Percentiles rank a stretch among this genome's conserved stretches.
These are phyloP conservation scores for Ascoidea asiatica DNA, from an alignment of 805 yeast genomes.

Conservation along the genomic window DNA sequence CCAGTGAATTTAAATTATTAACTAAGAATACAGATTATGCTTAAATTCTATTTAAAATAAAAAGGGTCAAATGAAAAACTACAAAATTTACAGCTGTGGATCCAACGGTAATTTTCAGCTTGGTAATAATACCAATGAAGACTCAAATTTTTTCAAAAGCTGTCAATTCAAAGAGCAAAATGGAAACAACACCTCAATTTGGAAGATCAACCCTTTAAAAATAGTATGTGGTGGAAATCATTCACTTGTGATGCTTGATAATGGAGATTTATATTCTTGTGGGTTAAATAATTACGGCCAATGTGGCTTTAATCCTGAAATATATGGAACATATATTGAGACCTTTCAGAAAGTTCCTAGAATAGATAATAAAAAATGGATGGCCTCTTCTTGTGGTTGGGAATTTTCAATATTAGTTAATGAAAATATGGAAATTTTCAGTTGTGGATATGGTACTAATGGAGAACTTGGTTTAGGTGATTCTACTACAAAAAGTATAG, in stretches of 20 bases:
- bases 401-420: conserved; percentile 47
- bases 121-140: conserved; percentile 45
- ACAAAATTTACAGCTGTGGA: conserved; percentile 46
- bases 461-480: conserved; percentile 62
- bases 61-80: no score
- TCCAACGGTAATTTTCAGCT: conserved; percentile 76
- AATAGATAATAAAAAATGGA: conserved; percentile 21
- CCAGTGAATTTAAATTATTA: no score
- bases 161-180: conserved; percentile 8
- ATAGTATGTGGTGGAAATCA: conserved; percentile 84
- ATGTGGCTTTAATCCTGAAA: conserved; percentile 22
- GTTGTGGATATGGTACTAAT: conserved; percentile 50
- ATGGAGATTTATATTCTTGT: conserved; percentile 39
- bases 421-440: conserved; percentile 24
- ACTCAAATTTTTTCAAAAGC: conserved; percentile 20
- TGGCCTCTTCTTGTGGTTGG: conserved; percentile 64
- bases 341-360: conserved; percentile 13
- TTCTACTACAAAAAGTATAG: background rate
- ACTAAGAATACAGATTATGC: no score
- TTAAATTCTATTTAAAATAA: no score
- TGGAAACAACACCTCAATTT: no score
- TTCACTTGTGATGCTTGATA: conserved; percentile 40
- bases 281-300: conserved; percentile 54
- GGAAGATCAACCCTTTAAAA: conserved; percentile 19
- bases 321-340: background rate